These are phyloP conservation scores for Scenedesmus sp. DNA, from an alignment of 163 green algal species.

Conservation along the genomic window DNA sequence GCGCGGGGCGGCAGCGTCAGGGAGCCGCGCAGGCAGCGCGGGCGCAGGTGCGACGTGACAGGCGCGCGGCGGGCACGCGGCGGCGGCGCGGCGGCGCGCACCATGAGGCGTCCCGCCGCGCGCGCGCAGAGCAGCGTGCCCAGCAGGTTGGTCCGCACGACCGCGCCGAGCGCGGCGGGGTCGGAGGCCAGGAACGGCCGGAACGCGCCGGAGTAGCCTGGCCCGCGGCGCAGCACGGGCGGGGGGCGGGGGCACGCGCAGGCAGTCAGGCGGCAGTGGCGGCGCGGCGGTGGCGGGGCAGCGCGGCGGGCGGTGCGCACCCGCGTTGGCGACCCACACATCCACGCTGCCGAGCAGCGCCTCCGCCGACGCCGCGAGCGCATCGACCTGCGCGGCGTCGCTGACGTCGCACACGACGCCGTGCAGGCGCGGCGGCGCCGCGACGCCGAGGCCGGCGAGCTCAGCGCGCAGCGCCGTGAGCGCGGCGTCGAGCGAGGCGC, in stretches of 20 bases:
- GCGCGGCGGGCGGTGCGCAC: slow-evolving; percentile 7
- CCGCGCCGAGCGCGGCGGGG: slow-evolving; percentile 57
- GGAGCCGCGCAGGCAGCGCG: no score
- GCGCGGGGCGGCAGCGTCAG: no score
- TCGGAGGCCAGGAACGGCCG: slow-evolving; percentile 58
- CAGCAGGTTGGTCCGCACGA: slow-evolving; percentile 82
- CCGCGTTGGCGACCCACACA: slow-evolving; percentile 91
- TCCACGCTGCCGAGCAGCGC: slow-evolving; percentile 67
- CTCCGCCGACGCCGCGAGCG: slow-evolving; percentile 4
- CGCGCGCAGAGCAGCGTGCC: slow-evolving; percentile 68
- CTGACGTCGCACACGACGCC: slow-evolving; percentile 72
- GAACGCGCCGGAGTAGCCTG: slow-evolving; percentile 57
- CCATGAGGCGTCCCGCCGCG: slow-evolving; percentile 40
- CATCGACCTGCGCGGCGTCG: slow-evolving; percentile 54
- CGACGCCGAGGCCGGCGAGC: slow-evolving; percentile 54
- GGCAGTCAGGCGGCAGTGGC: background rate
- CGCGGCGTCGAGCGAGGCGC: slow-evolving; percentile 39
- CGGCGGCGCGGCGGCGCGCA: no score
- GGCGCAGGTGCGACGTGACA: background rate
- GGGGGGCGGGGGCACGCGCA: background rate
- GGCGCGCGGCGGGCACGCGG: no score
- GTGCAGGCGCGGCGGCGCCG: slow-evolving; percentile 36
- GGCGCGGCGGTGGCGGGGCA: background rate
- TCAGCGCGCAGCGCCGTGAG: slow-evolving; percentile 63
- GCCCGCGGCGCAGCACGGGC: background rate